A percentile compares a stretch with the other conserved stretches of the same genome.
Evolutionary conservation across 805 yeast species (phyloP).

Genomic region (Crinitomyces ghanaensis): DNA sequence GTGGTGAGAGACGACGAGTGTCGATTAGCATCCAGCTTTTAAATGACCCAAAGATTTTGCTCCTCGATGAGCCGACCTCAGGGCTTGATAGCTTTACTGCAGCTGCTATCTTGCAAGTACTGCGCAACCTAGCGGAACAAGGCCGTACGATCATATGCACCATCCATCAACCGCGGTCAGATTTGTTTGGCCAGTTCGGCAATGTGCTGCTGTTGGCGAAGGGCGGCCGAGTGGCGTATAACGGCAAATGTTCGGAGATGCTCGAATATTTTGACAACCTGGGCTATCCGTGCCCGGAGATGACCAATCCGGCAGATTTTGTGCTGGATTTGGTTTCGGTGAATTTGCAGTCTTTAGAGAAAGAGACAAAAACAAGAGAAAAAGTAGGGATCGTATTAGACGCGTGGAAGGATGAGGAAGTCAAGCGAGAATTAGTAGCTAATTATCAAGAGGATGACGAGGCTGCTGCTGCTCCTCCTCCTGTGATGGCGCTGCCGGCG

Average conservation of each 20-base stretch:
- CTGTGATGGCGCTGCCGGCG: conserved; percentile 11
- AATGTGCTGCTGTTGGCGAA: conserved; percentile 55
- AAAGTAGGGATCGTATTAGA: conserved; percentile 32
- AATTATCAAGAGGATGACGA: not conserved
- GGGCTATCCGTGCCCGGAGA: conserved; percentile 47
- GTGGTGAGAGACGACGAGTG: conserved; percentile 75
- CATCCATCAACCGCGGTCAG: conserved; percentile 75
- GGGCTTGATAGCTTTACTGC: conserved; percentile 80
- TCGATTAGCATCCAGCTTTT: conserved; percentile 72
- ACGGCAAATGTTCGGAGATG: conserved; percentile 43
- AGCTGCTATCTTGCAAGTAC: conserved; percentile 48
- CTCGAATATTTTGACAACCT: conserved; percentile 35
- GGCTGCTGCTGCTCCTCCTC: not conserved
- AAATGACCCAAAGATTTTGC: conserved; percentile 56
- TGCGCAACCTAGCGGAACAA: conserved; percentile 42
- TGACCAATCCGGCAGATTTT: conserved; percentile 64
- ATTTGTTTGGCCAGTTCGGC: conserved; percentile 53
- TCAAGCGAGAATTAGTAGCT: conserved; percentile 1
- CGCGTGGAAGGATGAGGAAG: conserved; percentile 26
- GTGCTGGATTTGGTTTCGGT: conserved; percentile 60
- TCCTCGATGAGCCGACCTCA: conserved; percentile 83
- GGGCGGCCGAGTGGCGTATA: conserved; percentile 60
- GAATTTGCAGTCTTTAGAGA: conserved; percentile 33
- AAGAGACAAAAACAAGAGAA: conserved; percentile 31
- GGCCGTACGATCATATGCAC: conserved; percentile 64